Conservation (phyloP, 2,329 filamentous ascomycete species). For the Geosmithia putterillii region DNA sequence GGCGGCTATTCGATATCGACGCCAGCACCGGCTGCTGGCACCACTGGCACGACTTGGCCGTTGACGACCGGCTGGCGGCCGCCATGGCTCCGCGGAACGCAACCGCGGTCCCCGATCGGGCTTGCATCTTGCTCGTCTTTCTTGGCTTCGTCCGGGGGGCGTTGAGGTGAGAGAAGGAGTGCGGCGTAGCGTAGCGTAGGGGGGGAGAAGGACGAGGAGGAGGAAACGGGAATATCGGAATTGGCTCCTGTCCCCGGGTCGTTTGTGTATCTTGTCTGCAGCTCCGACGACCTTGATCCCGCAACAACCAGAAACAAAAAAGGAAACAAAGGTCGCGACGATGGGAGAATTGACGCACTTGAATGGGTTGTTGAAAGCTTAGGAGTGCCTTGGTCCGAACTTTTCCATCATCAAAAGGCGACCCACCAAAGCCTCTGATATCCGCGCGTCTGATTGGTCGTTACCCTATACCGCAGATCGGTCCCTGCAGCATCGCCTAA, state of each 20-base stretch:
- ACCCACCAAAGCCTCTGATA: not conserved
- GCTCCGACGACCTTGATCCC: not conserved
- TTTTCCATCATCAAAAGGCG: not conserved
- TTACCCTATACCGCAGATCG: not conserved
- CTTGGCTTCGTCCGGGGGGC: too few species aligned
- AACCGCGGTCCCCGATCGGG: conserved; percentile 38
- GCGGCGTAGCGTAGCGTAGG: too few species aligned
- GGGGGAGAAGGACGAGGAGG: too few species aligned
- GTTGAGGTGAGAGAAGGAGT: too few species aligned
- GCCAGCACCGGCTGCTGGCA: conserved; percentile 14
- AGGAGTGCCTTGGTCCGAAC: not conserved
- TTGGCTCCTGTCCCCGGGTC: too few species aligned
- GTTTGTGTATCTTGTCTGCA: too few species aligned
- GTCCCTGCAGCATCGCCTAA: not conserved
- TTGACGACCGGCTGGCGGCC: conserved; percentile 13
- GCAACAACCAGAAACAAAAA: not conserved
- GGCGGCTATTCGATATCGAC: conserved; percentile 11
- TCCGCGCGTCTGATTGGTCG: not conserved
- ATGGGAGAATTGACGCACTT: not conserved
- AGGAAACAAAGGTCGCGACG: not conserved
- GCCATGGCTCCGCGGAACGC: conserved; percentile 26
- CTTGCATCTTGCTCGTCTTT: conserved; percentile 44
- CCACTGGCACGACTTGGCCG: conserved; percentile 14
- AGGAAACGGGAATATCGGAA: too few species aligned
- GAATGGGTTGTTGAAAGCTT: not conserved